Evolutionary conservation across 1,284 basidiomycete species (phyloP).

Genomic region (Ceratobasidium sp.): DNA sequence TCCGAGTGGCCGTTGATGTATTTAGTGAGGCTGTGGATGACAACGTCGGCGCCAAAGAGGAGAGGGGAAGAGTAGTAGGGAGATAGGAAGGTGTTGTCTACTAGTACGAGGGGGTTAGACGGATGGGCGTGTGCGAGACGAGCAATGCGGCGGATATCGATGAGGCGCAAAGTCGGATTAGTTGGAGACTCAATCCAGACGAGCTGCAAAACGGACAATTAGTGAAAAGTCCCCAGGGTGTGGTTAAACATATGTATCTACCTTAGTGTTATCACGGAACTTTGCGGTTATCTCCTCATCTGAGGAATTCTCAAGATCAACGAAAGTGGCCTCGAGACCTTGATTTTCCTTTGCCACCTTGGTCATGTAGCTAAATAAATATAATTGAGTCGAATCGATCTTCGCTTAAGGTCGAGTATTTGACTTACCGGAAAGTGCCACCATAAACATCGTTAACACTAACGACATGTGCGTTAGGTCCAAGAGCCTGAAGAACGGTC

Average conservation of each 20-base stretch:
- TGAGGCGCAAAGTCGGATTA: conserved; percentile 90
- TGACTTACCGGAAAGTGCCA: conserved; percentile 88
- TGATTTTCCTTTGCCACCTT: conserved; percentile 81
- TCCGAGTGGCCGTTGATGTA: conserved; percentile 96
- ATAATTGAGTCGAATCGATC: no score
- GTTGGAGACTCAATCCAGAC: conserved; percentile 98
- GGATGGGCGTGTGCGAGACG: conserved; percentile 70
- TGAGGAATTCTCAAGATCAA: conserved; percentile 82
- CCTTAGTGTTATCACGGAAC: conserved; percentile 85
- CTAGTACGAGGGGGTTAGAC: conserved; percentile 77
- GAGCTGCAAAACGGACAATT: conserved; percentile 65
- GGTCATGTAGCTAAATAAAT: conserved; percentile 63
- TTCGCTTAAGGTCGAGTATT: no score
- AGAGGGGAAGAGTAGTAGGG: conserved; percentile 94
- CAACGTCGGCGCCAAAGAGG: conserved; percentile 87
- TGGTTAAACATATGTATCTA: conserved; percentile 53
- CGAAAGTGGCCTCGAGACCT: conserved; percentile 81
- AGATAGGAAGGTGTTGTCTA: conserved; percentile 94
- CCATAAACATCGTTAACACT: conserved; percentile 95
- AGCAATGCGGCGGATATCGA: conserved; percentile 79
- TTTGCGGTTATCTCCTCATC: conserved; percentile 75
- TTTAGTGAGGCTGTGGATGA: conserved; percentile 85
- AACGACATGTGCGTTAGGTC: conserved; percentile 82
- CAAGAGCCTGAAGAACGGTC: conserved; percentile 83
- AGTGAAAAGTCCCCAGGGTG: conserved; percentile 8